Conservation (phyloP, 2,329 filamentous ascomycete species). For the Coniochaeta sp. region DNA sequence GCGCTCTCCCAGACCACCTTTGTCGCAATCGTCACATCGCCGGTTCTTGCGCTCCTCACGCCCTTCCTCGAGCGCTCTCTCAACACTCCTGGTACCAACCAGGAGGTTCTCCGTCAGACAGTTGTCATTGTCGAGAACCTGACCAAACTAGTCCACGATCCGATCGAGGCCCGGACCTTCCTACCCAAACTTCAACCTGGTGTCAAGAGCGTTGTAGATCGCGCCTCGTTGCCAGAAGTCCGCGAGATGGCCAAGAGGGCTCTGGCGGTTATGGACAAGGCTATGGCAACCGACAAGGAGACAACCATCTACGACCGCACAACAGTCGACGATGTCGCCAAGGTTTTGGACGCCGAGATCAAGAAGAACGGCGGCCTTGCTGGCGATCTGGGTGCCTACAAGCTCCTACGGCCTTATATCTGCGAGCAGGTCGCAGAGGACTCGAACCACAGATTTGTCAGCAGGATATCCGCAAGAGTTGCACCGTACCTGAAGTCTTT, state of each 20-base stretch:
- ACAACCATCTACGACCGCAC: slow-evolving; percentile 57
- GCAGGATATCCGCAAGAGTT: slow-evolving; percentile 63
- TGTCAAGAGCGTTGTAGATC: slow-evolving; percentile 80
- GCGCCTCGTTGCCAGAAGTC: slow-evolving; percentile 90
- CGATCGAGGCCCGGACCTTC: slow-evolving; percentile 90
- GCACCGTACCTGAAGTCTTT: slow-evolving; percentile 70
- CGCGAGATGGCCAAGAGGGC: slow-evolving; percentile 82
- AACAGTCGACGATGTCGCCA: slow-evolving; percentile 65
- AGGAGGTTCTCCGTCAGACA: slow-evolving; percentile 92
- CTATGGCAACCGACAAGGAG: slow-evolving; percentile 66
- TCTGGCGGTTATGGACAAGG: slow-evolving; percentile 81
- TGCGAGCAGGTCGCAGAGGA: slow-evolving; percentile 81
- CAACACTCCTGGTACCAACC: slow-evolving; percentile 82
- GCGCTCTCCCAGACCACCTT: slow-evolving; percentile 98
- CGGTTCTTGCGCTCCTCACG: slow-evolving; percentile 87
- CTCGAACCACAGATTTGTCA: slow-evolving; percentile 72
- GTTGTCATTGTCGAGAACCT: slow-evolving; percentile 96
- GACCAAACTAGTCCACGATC: slow-evolving; percentile 94
- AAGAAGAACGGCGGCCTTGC: slow-evolving; percentile 60
- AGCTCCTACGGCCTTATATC: slow-evolving; percentile 65
- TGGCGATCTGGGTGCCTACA: slow-evolving; percentile 58
- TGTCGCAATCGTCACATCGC: slow-evolving; percentile 90
- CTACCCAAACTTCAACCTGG: slow-evolving; percentile 90
- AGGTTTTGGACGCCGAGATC: slow-evolving; percentile 68
- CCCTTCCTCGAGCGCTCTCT: slow-evolving; percentile 90